Evolutionary conservation across 2,329 filamentous ascomycete genomes (phyloP), one percentile per base, ranked within the genome.

Genomic region (Colletotrichum tanaceti): DNA sequence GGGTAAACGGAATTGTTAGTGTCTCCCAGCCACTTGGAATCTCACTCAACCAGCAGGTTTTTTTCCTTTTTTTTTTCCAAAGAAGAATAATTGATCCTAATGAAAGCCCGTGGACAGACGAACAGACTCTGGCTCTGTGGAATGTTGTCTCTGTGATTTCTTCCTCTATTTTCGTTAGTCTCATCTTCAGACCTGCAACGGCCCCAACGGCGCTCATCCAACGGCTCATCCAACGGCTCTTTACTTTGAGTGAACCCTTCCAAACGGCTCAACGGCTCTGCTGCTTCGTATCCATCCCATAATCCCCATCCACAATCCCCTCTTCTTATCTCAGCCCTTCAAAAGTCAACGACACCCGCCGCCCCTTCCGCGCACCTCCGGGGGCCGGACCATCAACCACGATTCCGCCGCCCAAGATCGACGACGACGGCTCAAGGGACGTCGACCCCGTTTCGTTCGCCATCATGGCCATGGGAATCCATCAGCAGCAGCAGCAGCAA

Each of bases 391-490:
- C 16, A 16, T 24, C 39, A 20, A 58, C n/a, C 43, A 49, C 24
- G 22, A 60, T 49, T 60, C 35, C 35, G 16, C 46, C 35, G 16
- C 35, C 35, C 35, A 39, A 41, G 35, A 38, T 20, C 46, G 20
- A 52, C 46, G 20, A 52, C 46, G 22, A 6, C 46, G 46, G n/a
- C n/a, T n/a, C 58, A 20, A 50, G 46, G 35, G 46, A 60, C 58
- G 22, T 43, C 46, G 46, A 52, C 35, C 58, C 58, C 46, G 58
- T 60, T 32, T 61, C 58, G 38, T 61, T 53, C 32, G 58, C 58
- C 35, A 65, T 46, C 55, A 68, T 68, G 65, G 65, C 65, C 62
- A 68, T 68, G 65, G 65, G 65, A 43, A 47, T 68, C 55, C 62
- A 50, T 38, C 65, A 68, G 16, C 65, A 64, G 53, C 57, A 65